Conservation (phyloP, 441 rosid species). For the Populus hybrid region DNA sequence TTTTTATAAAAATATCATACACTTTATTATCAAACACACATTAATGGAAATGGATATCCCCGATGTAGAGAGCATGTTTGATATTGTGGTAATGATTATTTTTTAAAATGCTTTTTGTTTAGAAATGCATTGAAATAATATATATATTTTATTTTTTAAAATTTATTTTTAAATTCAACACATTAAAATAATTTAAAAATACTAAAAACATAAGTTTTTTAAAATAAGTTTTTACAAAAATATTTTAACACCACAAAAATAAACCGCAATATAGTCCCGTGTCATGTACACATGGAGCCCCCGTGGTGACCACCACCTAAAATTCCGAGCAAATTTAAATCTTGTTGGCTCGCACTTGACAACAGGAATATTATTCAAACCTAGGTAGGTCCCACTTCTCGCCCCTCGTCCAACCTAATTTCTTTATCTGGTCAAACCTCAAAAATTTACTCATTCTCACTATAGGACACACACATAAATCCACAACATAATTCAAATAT, state of each 20-base stretch:
- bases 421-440: neutral
- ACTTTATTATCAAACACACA: too few relatives aligned
- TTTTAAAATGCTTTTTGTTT: too few relatives aligned
- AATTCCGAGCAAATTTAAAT: neutral
- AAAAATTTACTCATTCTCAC: neutral
- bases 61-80: rapidly evolving
- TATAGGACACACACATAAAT: neutral
- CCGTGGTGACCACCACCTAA: neutral
- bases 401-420: too few relatives aligned
- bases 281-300: neutral
- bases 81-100: rapidly evolving
- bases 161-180: too few relatives aligned
- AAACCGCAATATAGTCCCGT: neutral
- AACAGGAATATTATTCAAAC: neutral
- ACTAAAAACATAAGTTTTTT: too few relatives aligned
- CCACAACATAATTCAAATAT: neutral
- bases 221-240: too few relatives aligned
- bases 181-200: too few relatives aligned
- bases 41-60: too few relatives aligned
- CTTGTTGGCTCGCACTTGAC: neutral
- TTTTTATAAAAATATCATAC: too few relatives aligned
- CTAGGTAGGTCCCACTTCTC: neutral
- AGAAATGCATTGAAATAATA: too few relatives aligned
- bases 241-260: too few relatives aligned
- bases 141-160: too few relatives aligned